Conservation (phyloP, 225 moss, liverwort and hornwort species). For the Sphagnum contortum region DNA sequence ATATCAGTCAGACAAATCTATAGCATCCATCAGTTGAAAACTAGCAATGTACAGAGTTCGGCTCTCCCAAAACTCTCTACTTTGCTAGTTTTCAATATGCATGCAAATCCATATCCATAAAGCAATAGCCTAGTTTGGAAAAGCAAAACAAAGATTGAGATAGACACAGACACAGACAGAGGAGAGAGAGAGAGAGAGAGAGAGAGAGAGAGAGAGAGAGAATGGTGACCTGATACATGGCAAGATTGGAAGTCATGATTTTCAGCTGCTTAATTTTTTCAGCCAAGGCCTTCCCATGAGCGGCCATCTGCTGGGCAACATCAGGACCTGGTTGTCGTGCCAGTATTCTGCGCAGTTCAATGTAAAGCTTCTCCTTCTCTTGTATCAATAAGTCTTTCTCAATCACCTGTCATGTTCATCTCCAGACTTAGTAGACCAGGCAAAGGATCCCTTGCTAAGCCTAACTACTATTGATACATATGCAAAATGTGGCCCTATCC, state of each 20-base stretch:
- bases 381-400: constrained; percentile 64
- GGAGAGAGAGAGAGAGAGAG: background rate
- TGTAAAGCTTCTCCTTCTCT: constrained; percentile 71
- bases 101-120: background rate
- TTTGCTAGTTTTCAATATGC: no score
- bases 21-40: background rate
- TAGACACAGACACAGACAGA: background rate
- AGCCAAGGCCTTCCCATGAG: constrained; percentile 19
- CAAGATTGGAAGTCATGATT: constrained; percentile 47
- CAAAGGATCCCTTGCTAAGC: no score
- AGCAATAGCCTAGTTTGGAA: background rate
- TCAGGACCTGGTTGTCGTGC: constrained; percentile 50
- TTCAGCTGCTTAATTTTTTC: constrained; percentile 51
- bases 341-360: constrained; percentile 54
- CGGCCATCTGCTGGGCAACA: constrained; percentile 29
- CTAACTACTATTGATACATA: no score
- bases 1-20: background rate
- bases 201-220: background rate
- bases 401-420: constrained; percentile 31
- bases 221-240: constrained; percentile 40
- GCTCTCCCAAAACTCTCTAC: background rate
- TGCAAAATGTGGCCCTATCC: no score
- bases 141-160: background rate
- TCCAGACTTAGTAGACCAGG: background rate
- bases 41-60: background rate